These are phyloP conservation scores for Plantago lanceolata DNA, from an alignment of 305 asterid genomes.

Conservation along the genomic window DNA sequence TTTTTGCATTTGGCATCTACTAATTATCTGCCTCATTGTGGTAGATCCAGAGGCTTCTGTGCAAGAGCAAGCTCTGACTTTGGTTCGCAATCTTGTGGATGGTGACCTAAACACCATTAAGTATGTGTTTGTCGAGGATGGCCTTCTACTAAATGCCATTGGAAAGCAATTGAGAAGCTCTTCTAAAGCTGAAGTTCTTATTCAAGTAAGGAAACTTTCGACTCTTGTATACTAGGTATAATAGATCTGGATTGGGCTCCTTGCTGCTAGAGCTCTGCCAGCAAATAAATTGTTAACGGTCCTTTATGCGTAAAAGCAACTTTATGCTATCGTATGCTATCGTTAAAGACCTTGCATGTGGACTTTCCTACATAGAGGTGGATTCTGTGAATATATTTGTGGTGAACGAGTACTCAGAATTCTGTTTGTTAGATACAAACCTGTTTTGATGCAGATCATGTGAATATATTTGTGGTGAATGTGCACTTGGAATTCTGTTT, in stretches of 20 bases:
- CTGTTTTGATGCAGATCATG: conserved; percentile 3
- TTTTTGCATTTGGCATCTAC: conserved; percentile 15
- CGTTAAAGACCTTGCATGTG: neutral
- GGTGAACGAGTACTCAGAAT: conserved; percentile 4
- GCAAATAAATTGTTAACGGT: neutral
- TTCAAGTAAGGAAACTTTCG: conserved; percentile 53
- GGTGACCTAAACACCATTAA: conserved; percentile 57
- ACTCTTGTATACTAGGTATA: conserved; percentile 20
- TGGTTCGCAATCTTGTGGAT: conserved; percentile 75
- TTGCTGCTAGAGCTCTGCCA: conserved; percentile 17
- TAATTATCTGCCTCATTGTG: conserved; percentile 25
- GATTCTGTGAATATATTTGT: neutral
- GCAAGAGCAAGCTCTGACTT: conserved; percentile 83
- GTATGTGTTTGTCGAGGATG: conserved; percentile 63
- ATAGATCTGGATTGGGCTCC: conserved; percentile 1
- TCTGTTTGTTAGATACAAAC: neutral
- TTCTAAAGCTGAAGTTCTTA: conserved; percentile 58
- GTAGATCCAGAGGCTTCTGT: conserved; percentile 81
- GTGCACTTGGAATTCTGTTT: neutral
- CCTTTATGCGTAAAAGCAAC: neutral
- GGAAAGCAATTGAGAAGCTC: conserved; percentile 59
- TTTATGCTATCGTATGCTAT: conserved; percentile 7
- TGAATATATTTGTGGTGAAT: neutral
- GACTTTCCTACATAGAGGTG: neutral
- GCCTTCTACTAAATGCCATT: conserved; percentile 60